Evolutionary conservation across 345 rosid genomes (phyloP).

Genomic region (Zanthoxylum bungeanum): DNA sequence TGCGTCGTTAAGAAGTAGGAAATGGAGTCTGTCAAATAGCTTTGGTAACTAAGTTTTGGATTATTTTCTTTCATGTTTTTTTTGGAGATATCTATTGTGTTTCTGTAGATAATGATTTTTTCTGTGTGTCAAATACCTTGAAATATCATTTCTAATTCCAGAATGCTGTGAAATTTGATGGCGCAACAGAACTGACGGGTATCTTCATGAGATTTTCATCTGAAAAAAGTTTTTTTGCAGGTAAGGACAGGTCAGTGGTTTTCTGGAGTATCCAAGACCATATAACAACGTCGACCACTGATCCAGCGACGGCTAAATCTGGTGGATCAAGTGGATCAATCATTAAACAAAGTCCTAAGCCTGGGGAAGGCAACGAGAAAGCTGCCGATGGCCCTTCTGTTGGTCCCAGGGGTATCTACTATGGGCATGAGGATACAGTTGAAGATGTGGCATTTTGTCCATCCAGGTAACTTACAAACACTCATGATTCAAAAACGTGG

Average conservation of each 20-base stretch:
- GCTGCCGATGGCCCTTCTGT: conserved; percentile 63
- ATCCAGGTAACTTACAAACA: conserved; percentile 70
- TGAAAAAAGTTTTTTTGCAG: conserved; percentile 40
- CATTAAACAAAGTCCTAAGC: conserved; percentile 49
- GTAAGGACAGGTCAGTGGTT: conserved; percentile 94
- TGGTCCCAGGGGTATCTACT: conserved; percentile 92
- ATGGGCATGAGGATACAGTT: conserved; percentile 94
- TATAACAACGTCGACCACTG: conserved; percentile 62
- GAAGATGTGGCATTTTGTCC: conserved; percentile 98
- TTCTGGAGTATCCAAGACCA: conserved; percentile 99
- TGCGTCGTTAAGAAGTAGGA: background rate
- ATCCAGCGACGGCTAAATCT: conserved; percentile 56
- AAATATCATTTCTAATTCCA: background rate
- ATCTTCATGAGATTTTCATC: conserved; percentile 18
- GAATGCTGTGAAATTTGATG: background rate
- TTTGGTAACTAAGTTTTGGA: background rate
- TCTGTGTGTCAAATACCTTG: background rate
- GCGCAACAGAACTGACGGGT: background rate
- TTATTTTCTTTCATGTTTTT: background rate
- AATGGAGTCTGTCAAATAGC: background rate
- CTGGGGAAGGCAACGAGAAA: conserved; percentile 70
- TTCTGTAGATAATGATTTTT: background rate
- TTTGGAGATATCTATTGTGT: background rate
- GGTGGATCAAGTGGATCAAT: conserved; percentile 73
- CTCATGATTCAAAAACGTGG: no score